Base-by-base conservation (phyloP, 2,329 filamentous ascomycete species). In the Ascochyta rabiei region DNA sequence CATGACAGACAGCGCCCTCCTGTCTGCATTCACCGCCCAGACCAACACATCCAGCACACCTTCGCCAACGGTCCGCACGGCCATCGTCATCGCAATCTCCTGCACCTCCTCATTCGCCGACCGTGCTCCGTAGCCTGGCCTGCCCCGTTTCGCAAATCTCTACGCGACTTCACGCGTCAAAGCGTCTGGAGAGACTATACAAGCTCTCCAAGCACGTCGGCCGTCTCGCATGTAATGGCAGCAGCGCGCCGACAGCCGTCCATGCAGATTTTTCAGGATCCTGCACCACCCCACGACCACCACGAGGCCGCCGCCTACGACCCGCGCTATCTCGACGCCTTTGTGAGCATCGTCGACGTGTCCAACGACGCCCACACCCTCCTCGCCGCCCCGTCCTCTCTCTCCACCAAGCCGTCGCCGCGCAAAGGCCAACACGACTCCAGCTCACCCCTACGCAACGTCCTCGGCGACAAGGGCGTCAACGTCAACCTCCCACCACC, bases 401-500 rank as follows among this genome's bases (percentile, higher is more conserved):
- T 80, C 56, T 23, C 26, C 31, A 48, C 24, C 42, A 82, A 80
- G 68, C 82, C 82, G 53, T 96, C 90, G 49, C 91, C 90, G 10
- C 84, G 83, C 67, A 96, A 95, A 77, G 76, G 82, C 30, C 75
- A 76, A 50, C 79, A 80, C 63, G 79, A 79, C 64, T 83, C 81
- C 52, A 83, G 84, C 58, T 86, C 87, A 41, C 87, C 82, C 34
- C 81, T 81, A 59, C 83, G 70, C 37, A 68, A 82, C 65, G 84
- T 83, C 60, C 82, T 87, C 63, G 82, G 80, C 66, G 81, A 81
- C 74, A 86, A 81, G 69, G 85, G 84, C 67, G 79, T 95, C 60
- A 87, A 89, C 67, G 79, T 95, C 60, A 87, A 89, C 70, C 87
- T 91, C 78, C 84, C 86, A 43, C 88, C 88, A 28, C 89, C 89